phyloP scores from a whole-genome alignment of 345 rosid genomes.

The Erysimum cheiranthoides region DNA sequence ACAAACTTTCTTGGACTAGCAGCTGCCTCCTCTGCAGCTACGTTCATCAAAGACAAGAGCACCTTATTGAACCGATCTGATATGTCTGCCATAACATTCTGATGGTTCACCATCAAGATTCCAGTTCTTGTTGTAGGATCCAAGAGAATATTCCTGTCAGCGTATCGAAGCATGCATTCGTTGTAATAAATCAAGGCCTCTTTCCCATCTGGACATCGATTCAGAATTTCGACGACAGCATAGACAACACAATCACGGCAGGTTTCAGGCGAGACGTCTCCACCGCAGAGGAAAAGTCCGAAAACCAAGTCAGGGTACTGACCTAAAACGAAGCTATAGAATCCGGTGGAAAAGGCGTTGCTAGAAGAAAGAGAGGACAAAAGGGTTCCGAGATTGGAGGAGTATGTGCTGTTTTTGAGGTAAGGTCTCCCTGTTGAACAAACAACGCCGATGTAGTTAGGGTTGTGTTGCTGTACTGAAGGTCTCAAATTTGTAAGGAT shows the following conservation, averaged over 20 bases:
- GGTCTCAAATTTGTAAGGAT: slow-evolving; percentile 4
- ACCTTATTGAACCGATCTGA: slow-evolving; percentile 6
- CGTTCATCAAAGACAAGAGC: slow-evolving; percentile 3
- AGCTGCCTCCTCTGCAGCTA: slow-evolving; percentile 16
- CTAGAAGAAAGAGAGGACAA: slow-evolving; percentile 2
- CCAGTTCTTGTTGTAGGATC: neutral
- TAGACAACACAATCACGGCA: slow-evolving; percentile 47
- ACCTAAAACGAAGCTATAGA: slow-evolving; percentile 48
- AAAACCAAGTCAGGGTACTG: slow-evolving; percentile 29
- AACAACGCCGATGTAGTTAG: neutral
- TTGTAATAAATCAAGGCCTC: slow-evolving; percentile 39
- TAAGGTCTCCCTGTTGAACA: neutral
- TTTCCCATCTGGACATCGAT: slow-evolving; percentile 39
- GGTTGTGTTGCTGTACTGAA: slow-evolving; percentile 1
- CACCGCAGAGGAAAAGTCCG: slow-evolving; percentile 49
- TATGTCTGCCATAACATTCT: neutral
- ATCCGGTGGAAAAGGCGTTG: slow-evolving; percentile 32
- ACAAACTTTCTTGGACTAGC: slow-evolving; percentile 47
- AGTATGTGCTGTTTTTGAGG: slow-evolving; percentile 28
- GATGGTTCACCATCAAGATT: neutral
- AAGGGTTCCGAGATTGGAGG: slow-evolving; percentile 18
- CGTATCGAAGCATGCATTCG: slow-evolving; percentile 47
- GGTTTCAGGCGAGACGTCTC: slow-evolving; percentile 7
- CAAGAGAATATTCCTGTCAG: slow-evolving; percentile 24
- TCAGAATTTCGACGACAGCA: neutral